Evolutionary conservation across 495 filamentous ascomycete species (phyloP).

Genomic region (Penicillium dipodomyicola): DNA sequence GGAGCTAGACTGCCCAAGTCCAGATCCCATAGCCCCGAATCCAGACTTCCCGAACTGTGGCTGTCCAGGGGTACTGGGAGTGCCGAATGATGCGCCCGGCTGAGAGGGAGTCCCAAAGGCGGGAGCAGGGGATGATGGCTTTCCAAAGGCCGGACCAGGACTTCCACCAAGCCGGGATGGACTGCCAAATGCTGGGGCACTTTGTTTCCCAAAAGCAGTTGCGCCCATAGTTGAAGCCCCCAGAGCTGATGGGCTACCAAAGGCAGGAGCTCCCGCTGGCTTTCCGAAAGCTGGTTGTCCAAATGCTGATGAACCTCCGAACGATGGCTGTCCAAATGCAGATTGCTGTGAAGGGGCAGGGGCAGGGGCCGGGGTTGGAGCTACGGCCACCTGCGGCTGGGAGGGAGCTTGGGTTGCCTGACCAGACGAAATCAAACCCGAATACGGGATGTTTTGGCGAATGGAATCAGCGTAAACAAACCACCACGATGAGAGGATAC

Average conservation of each 20-base stretch:
- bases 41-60: conserved; percentile 37
- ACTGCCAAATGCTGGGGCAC: conserved; percentile 25
- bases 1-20: conserved; percentile 42
- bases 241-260: conserved; percentile 40
- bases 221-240: conserved; percentile 33
- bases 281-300: conserved; percentile 35
- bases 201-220: conserved; percentile 38
- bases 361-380: conserved; percentile 18
- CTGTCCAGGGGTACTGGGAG: conserved; percentile 29
- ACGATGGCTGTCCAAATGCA: conserved; percentile 42
- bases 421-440: conserved; percentile 57
- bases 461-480: conserved; percentile 86
- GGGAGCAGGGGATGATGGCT: conserved; percentile 38
- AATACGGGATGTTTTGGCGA: conserved; percentile 65
- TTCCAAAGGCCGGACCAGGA: conserved; percentile 48
- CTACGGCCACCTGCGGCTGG: conserved; percentile 23
- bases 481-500: conserved; percentile 84
- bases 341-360: conserved; percentile 27
- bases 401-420: conserved; percentile 28
- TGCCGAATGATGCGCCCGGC: conserved; percentile 29
- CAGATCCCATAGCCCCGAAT: conserved; percentile 49
- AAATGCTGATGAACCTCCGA: conserved; percentile 40
- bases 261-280: conserved; percentile 28
- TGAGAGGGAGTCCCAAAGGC: conserved; percentile 37
- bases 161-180: conserved; percentile 27